Evolutionary conservation across 164 flowering plant species (phyloP), one percentile per base, ranked within the genome.

Genomic region (Liriodendron chinense): DNA sequence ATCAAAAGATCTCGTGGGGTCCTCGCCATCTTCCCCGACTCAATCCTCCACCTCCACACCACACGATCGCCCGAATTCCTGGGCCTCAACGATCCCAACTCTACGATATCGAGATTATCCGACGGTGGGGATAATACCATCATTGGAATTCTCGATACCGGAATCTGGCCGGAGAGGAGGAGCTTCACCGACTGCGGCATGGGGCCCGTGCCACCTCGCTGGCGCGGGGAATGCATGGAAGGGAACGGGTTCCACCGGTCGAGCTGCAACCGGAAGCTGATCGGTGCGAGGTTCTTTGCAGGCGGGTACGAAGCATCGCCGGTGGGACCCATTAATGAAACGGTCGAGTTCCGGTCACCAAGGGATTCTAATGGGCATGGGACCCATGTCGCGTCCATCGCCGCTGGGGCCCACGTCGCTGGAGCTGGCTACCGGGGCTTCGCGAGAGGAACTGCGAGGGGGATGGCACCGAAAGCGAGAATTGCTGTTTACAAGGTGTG

Each of bases 321-420:
- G 65, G 48, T 56, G 64, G 73, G 56, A 65, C 73, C 26, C 59
- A 69, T 47, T 24, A 48, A 50, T 23, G 49, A 59, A 3, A 70
- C 34, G 22, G 62, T 9, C 7, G 76, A 75, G 64, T 75, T 78
- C 53, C 77, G 65, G 6, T 78, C 81, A 2, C 64, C 84, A 16
- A 61, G 79, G 59, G 84, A 81, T 61, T 49, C 65, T 8, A 77
- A 78, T 21, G 81, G 81, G 14, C 84, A 81, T 28, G 84, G 81
- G 8, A 78, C 77, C 1, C 81, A 81, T 22, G 74, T 70, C 0
- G 74, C 78, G 1, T 74, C 77, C 9, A 28, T 74, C 9, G 77
- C 77, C 18, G 77, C 77, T 26, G 77, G 77, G 48, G 8, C 50
- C 13, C 72, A 13, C 10, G 77, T 74, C 62, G 5, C 20, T 9